These are phyloP conservation scores for Ambrosiella cleistominuta DNA, from an alignment of 2,329 filamentous ascomycete species.

Conservation along the genomic window DNA sequence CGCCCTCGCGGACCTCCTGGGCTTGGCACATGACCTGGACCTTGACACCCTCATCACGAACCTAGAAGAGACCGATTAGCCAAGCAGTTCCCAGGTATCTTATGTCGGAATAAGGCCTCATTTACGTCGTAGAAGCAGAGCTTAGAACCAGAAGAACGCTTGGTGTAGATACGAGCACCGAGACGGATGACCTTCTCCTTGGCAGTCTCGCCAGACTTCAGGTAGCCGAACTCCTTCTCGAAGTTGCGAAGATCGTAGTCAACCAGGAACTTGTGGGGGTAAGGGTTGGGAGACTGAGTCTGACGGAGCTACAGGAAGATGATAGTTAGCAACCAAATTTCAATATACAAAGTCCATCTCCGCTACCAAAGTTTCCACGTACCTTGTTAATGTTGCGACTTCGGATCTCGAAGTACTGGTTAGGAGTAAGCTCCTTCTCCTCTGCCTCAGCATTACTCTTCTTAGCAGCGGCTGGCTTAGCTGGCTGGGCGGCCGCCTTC, in stretches of 20 bases:
- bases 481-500: conserved; percentile 52
- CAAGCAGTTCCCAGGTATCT: neutral
- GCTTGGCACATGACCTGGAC: conserved; percentile 87
- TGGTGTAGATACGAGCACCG: conserved; percentile 77
- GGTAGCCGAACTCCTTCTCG: conserved; percentile 54
- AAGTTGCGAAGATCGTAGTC: conserved; percentile 72
- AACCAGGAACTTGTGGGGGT: conserved; percentile 84
- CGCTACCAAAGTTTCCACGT: neutral
- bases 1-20: conserved; percentile 52
- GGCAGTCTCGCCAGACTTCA: conserved; percentile 76
- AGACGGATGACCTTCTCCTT: conserved; percentile 60
- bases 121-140: conserved; percentile 69
- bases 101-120: neutral
- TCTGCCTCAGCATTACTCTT: conserved; percentile 56
- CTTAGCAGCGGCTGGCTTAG: conserved; percentile 43
- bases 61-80: neutral
- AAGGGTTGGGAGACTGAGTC: conserved; percentile 61
- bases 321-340: neutral
- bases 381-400: conserved; percentile 58
- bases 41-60: conserved; percentile 45
- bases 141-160: conserved; percentile 66
- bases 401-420: conserved; percentile 87
- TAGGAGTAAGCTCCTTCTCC: conserved; percentile 39
- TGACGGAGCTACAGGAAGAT: conserved; percentile 33
- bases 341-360: neutral